Evolutionary conservation across 2,329 filamentous ascomycete species (phyloP), one percentile per base, ranked within the genome.

Genomic region (Pyrenochaeta sp.): DNA sequence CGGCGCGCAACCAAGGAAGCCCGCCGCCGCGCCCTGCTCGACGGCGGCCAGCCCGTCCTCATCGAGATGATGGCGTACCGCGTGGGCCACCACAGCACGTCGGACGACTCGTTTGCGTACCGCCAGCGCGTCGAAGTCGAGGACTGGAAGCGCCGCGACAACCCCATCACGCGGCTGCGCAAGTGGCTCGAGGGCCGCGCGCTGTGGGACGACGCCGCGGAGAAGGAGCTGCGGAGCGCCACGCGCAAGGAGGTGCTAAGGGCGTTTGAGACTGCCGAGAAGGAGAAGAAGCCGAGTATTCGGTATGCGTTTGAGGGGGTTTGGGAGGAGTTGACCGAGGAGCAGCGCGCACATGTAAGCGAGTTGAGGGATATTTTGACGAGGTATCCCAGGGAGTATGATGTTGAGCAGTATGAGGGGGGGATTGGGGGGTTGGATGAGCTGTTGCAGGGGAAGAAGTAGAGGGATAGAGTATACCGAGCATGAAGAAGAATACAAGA

Each of bases 1-100:
- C 81, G 89, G 27, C 88, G 91, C 71, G 90, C 85, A 0, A 94
- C 89, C 17, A 84, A 83, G 63, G 82, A 83, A 67, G 94, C 94
- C 0, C 82, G 92, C 2, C 80, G 83, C 35, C 83, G 93, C 63
- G 92, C 93, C 0, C 79, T 97, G 3, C 77, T 87, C 42, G 85
- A 89, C 29, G 90, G 89, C n/a, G 89, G 90, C 3, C 84, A 82
- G 51, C 91, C 90, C 0, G 82, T 99, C 0, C 77, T 99, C 6
- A 87, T 99, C 27, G 94, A 99, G 74, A 91, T 91, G 42, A 96
- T 99, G 89, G 93, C 89, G 17, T 99, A 99, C 74, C 90, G 94
- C n/a, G 92, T 97, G 29, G 93, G 89, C 6, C 91, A 99, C 68
- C 94, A 99, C 75, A 96, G 90, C 72, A 99, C 94, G 1, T 94